Evolutionary conservation across 2,329 filamentous ascomycete species (phyloP).

Genomic region (Verticillium isaacii): DNA sequence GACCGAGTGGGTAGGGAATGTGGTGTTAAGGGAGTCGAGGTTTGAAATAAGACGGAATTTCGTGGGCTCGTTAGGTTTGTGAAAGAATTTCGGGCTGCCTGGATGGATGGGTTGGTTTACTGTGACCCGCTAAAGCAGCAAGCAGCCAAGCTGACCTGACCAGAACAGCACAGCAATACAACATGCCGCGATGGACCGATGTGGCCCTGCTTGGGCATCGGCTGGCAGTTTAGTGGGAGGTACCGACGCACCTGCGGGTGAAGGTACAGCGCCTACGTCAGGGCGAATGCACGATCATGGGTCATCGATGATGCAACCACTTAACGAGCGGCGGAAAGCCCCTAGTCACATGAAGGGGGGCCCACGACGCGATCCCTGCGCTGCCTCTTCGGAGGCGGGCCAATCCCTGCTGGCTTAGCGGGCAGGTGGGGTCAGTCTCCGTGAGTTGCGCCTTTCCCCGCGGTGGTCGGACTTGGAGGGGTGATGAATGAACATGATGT

Average conservation of each 20-base stretch:
- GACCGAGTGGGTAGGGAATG: background rate
- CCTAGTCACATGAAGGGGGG: background rate
- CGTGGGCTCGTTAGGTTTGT: background rate
- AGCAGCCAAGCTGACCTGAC: background rate
- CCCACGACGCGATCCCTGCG: background rate
- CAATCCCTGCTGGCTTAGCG: background rate
- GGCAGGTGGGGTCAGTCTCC: background rate
- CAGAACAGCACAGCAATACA: background rate
- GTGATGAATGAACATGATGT: background rate
- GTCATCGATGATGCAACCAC: conserved; percentile 3
- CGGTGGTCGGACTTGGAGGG: background rate
- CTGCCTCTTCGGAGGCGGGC: background rate
- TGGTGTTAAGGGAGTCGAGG: background rate
- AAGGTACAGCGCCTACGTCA: background rate
- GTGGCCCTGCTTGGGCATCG: background rate
- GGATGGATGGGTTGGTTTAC: background rate
- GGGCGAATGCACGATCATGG: background rate
- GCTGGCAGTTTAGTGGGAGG: background rate
- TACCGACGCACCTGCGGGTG: background rate
- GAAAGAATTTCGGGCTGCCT: background rate
- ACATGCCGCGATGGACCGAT: background rate
- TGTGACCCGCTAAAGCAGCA: background rate
- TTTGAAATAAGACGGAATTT: background rate
- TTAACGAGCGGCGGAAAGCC: background rate
- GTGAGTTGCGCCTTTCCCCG: background rate